Evolutionary conservation across 331 rosid genomes (phyloP).

Genomic region (Prunus yedoensis): DNA sequence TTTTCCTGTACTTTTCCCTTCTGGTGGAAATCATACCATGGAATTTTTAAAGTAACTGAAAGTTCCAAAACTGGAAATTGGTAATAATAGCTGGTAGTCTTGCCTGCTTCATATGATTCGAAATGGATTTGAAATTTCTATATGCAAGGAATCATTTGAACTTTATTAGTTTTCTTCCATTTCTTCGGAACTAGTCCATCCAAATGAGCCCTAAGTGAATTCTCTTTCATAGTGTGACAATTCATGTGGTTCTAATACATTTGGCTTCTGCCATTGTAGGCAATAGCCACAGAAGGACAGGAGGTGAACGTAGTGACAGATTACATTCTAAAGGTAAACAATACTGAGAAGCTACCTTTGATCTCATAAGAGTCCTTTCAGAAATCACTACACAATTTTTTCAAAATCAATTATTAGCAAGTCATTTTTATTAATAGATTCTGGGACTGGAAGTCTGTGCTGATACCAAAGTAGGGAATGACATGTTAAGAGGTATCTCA

Average conservation of each 20-base stretch:
- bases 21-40: no score
- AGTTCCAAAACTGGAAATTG: neutral
- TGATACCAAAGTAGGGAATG: constrained; percentile 64
- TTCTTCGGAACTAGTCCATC: neutral
- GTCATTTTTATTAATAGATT: constrained; percentile 31
- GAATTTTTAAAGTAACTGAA: no score
- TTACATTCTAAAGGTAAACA: constrained; percentile 56
- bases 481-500: constrained; percentile 64
- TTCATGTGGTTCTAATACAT: neutral
- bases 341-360: neutral
- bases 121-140: no score
- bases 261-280: constrained; percentile 36
- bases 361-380: neutral
- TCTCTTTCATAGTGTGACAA: neutral
- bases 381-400: neutral
- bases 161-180: neutral
- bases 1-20: no score
- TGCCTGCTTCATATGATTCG: neutral
- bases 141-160: no score
- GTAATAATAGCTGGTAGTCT: neutral
- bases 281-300: constrained; percentile 51
- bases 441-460: constrained; percentile 81
- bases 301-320: constrained; percentile 61
- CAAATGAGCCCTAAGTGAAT: neutral
- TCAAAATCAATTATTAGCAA: neutral